Conservation (phyloP, 2,329 filamentous ascomycete genomes). For the Xylariaceae sp. region DNA sequence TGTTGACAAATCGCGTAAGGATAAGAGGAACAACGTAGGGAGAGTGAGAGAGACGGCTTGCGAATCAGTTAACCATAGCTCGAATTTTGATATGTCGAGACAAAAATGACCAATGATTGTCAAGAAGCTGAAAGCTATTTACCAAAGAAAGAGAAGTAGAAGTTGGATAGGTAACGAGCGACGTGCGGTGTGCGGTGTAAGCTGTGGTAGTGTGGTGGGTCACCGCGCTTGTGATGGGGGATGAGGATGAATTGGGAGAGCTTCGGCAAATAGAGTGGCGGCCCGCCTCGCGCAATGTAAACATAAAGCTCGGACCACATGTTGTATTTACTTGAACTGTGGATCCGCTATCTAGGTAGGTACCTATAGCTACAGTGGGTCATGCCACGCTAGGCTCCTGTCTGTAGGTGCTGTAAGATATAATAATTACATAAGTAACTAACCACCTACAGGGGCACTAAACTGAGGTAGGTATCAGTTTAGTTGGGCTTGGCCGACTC, state of each 20-base stretch:
- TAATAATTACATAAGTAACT: too few relatives aligned
- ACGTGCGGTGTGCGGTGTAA: conserved; percentile 14
- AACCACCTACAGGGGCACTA: too few relatives aligned
- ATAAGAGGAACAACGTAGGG: conserved; percentile 1
- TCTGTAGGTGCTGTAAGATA: too few relatives aligned
- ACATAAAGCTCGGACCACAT: conserved; percentile 29
- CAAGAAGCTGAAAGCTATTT: conserved; percentile 6
- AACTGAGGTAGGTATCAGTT: too few relatives aligned
- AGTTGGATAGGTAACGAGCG: conserved; percentile 1
- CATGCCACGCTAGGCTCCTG: neutral
- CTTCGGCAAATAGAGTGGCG: conserved; percentile 11
- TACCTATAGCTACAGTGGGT: neutral
- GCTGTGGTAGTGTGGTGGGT: conserved; percentile 10
- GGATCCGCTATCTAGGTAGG: neutral
- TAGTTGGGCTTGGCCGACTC: too few relatives aligned
- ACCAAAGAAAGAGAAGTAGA: conserved; percentile 2
- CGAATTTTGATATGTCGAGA: conserved; percentile 1
- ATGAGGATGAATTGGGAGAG: conserved; percentile 12
- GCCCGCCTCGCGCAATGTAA: conserved; percentile 19
- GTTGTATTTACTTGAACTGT: neutral
- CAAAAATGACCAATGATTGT: conserved; percentile 4
- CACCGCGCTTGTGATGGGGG: conserved; percentile 9
- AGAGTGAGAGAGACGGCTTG: neutral
- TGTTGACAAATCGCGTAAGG: conserved; percentile 18
- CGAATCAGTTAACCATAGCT: conserved; percentile 24